A percentile compares a stretch with the other conserved stretches of the same genome.
phyloP scores from a whole-genome alignment of 164 flowering plant genomes.

The Kalanchoe fedtschenkoi region DNA sequence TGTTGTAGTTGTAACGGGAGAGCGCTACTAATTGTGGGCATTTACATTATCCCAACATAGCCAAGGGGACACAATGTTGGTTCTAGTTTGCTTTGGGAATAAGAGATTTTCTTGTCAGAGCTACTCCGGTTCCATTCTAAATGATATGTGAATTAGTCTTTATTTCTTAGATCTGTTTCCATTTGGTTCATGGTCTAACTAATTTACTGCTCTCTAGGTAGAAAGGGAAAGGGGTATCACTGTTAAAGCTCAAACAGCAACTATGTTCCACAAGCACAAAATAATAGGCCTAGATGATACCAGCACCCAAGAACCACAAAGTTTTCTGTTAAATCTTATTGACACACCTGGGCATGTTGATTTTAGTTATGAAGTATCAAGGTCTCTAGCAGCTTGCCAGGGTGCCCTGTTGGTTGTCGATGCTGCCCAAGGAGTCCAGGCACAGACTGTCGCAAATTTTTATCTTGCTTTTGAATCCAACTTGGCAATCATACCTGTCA shows the following conservation, averaged over 20 bases:
- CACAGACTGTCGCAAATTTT: conserved; percentile 95
- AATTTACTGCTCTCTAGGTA: conserved; percentile 35
- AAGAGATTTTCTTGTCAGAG: too few relatives aligned
- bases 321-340: conserved; percentile 64
- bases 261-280: conserved; percentile 66
- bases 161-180: neutral
- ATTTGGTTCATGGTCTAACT: neutral
- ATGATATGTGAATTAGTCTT: neutral
- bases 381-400: conserved; percentile 97
- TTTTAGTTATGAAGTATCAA: conserved; percentile 96
- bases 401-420: conserved; percentile 97
- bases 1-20: too few relatives aligned
- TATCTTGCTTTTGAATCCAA: conserved; percentile 94
- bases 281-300: conserved; percentile 14
- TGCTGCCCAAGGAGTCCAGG: conserved; percentile 99
- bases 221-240: conserved; percentile 99
- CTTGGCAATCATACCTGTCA: conserved; percentile 70
- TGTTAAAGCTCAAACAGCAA: conserved; percentile 97
- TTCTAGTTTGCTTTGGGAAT: too few relatives aligned
- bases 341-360: conserved; percentile 99
- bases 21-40: too few relatives aligned
- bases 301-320: conserved; percentile 22
- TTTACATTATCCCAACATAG: too few relatives aligned
- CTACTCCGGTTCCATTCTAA: too few relatives aligned
- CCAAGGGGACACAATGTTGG: too few relatives aligned